Evolutionary conservation across 805 yeast species (phyloP).

Genomic region (Lipomyces sp.): DNA sequence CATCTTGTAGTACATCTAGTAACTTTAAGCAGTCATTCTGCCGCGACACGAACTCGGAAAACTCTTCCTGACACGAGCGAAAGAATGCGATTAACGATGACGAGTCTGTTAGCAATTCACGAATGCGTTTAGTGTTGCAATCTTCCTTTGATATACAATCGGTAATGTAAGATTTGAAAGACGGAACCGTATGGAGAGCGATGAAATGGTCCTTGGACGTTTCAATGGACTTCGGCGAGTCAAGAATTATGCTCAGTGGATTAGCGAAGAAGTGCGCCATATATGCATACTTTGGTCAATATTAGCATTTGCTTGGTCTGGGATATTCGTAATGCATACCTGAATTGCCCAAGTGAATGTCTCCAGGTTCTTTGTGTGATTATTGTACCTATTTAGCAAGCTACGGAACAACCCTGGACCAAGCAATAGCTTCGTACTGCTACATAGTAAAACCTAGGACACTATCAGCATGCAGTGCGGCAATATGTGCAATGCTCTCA

Average conservation of each 20-base stretch:
- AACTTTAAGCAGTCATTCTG: conserved; percentile 3
- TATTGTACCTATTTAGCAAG: conserved; percentile 17
- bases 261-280: conserved; percentile 48
- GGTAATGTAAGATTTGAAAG: conserved; percentile 40
- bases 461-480: not conserved
- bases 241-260: conserved; percentile 44
- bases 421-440: conserved; percentile 16
- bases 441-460: conserved; percentile 15
- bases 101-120: conserved; percentile 2
- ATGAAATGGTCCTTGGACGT: conserved; percentile 35
- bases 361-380: conserved; percentile 24
- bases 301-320: not conserved
- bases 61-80: not conserved
- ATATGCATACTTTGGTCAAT: conserved; percentile 39
- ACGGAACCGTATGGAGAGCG: conserved; percentile 47
- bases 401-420: conserved; percentile 25
- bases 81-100: conserved; percentile 3
- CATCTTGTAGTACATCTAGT: conserved; percentile 8
- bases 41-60: not conserved
- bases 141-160: not conserved
- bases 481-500: not conserved
- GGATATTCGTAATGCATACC: conserved; percentile 34
- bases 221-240: conserved; percentile 8
- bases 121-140: not conserved
- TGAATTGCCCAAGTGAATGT: conserved; percentile 32